Evolutionary conservation across 2,329 filamentous ascomycete genomes (phyloP), one percentile per base, ranked within the genome.

Genomic region (Dactylellina leptospora): DNA sequence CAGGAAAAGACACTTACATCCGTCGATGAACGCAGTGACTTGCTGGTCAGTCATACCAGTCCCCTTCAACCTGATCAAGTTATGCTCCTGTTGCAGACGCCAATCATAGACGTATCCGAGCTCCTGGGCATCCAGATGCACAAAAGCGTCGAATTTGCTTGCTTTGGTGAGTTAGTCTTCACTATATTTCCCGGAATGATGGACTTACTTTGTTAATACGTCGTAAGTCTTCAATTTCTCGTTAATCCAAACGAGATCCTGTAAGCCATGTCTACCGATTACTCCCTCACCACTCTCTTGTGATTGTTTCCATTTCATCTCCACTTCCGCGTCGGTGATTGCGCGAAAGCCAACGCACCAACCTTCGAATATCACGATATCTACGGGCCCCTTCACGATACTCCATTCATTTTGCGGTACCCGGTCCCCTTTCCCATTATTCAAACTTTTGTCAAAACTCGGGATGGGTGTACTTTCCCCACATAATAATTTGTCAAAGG

Each of bases 321-420:
- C 83, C 2, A 86, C 79, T 23, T 83, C 82, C 3, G 86, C 78
- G 3, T 84, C 82, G n/a, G 81, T 76, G 10, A 93, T 80, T 0
- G 89, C 80, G 4, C 88, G 86, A 81, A 96, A 96, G 1, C 92
- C 92, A 6, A 96, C 87, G 78, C 90, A 95, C 93, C 92, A 96
- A n/a, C 93, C 92, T 79, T 96, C 92, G 74, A 96, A 88, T 55
- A 96, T 86, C 20, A 96, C 84, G 4, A 93, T 86, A 23, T 85
- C 80, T 16, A 86, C 80, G 11, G 80, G 82, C 1, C 58, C 58
- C 13, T 87, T 86, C 64, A 89, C 83, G 6, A 78, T 77, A 8
- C 83, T 81, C 90, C 92, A 96, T 50, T 83, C 77, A 9, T 80
- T 81, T 62, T 85, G 80, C 0, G 88, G 85, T 0, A 85, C 82